Percentiles rank a stretch among this genome's conserved stretches.
Conservation (phyloP, 768 basidiomycete species). For the Pholiota molesta region DNA sequence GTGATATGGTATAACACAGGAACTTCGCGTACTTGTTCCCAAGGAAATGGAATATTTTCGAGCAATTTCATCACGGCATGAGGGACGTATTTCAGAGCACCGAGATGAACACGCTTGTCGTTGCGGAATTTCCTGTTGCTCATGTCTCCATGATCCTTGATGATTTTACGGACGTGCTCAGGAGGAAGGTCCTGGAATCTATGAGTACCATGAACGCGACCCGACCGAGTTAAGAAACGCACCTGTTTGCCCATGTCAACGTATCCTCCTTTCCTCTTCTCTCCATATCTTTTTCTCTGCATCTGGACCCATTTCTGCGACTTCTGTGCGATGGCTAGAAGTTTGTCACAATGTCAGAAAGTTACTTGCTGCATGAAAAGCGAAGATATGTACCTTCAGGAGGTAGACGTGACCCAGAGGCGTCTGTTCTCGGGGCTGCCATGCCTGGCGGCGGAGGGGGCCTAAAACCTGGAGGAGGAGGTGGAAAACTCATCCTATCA, state of each 20-base stretch:
- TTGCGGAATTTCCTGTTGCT: slow-evolving; percentile 98
- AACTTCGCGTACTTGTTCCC: slow-evolving; percentile 99
- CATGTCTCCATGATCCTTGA: slow-evolving; percentile 99
- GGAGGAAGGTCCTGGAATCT: slow-evolving; percentile 82
- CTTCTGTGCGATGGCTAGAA: slow-evolving; percentile 78
- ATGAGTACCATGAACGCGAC: slow-evolving; percentile 21
- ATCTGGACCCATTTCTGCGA: slow-evolving; percentile 95
- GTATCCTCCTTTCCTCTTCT: slow-evolving; percentile 86
- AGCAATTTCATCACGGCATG: slow-evolving; percentile 99
- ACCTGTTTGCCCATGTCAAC: slow-evolving; percentile 95
- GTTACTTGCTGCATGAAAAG: slow-evolving; percentile 1
- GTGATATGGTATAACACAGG: slow-evolving; percentile 99
- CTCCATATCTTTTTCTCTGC: slow-evolving; percentile 91
- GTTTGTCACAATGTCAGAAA: slow-evolving; percentile 24
- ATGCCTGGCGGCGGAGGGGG: slow-evolving; percentile 58
- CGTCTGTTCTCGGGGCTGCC: slow-evolving; percentile 38
- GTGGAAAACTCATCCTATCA: slow-evolving; percentile 58
- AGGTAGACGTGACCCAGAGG: slow-evolving; percentile 47
- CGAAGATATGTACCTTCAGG: slow-evolving; percentile 43
- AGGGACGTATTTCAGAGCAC: slow-evolving; percentile 97
- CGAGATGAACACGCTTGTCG: slow-evolving; percentile 98
- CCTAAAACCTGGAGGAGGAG: slow-evolving; percentile 56
- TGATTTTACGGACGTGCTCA: slow-evolving; percentile 98
- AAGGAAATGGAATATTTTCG: slow-evolving; percentile 97
- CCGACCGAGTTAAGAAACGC: slow-evolving; percentile 27